Conservation (phyloP, 441 rosid species). For the Aleurites moluccanus region DNA sequence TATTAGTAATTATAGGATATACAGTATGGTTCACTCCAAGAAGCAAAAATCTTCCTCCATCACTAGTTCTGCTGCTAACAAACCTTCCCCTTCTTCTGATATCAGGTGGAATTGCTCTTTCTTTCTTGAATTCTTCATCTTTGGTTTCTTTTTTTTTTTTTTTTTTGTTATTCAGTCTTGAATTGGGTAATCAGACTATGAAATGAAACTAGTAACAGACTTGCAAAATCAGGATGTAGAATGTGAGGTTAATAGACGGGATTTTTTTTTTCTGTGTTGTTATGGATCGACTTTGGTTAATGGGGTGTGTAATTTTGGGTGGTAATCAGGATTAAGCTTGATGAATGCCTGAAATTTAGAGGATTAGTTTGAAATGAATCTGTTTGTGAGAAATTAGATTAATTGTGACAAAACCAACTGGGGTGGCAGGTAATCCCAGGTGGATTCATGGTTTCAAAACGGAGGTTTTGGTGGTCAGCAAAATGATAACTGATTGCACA, state of each 20-base stretch:
- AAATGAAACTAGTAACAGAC: neutral
- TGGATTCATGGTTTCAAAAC: neutral
- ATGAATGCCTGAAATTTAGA: neutral
- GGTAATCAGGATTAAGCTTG: neutral
- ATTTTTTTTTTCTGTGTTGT: neutral
- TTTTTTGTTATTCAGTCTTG: neutral
- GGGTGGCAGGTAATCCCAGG: neutral
- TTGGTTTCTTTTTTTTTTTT: neutral
- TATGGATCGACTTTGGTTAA: neutral
- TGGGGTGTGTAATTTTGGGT: neutral
- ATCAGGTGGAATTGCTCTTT: conserved; percentile 39
- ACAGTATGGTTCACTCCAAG: neutral
- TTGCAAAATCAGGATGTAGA: neutral
- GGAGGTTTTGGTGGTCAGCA: neutral
- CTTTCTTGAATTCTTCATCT: neutral
- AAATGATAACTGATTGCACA: neutral
- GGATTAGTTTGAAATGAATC: neutral
- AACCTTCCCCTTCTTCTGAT: conserved; percentile 56
- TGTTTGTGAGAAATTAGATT: neutral
- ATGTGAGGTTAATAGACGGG: neutral
- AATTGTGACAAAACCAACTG: neutral
- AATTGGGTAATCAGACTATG: neutral
- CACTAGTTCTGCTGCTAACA: conserved; percentile 53
- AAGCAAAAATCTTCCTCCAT: conserved; percentile 25
- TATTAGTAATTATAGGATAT: neutral